Evolutionary conservation across 306 rosid genomes (phyloP), one percentile per base, ranked within the genome.

Genomic region (Quillaja saponaria): DNA sequence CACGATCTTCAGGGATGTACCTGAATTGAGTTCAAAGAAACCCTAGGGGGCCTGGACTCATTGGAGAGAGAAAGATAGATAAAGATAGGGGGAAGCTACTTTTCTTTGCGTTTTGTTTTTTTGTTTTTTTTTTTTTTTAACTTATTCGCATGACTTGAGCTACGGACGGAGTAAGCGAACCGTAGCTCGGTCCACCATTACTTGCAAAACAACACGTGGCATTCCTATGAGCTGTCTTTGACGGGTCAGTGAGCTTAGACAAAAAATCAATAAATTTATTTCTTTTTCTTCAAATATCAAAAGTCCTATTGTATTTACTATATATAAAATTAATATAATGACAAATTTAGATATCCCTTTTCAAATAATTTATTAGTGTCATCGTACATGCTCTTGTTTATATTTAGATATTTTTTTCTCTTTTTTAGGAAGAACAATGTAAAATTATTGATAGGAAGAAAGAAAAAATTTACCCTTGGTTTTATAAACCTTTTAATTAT

Each of bases 181-280:
- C 64, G 37, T 21, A 35, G 66, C 70, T 63, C 25, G 79, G 81
- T 76, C 76, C 44, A 49, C 66, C 37, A 38, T 53, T 68, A 58
- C 52, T 35, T 72, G 47, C 45, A 15, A 14, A 6, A 2, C 12
- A 28, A 73, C 92, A 73, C 92, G 92, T 82, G 88, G 65, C 84
- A 21, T 33, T 63, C 73, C 10, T 14, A 16, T 7, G 18, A 56
- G 60, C 21, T 61, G 46, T 53, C 45, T 69, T 78, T 67, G 78
- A 72, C 80, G 47, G 53, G 63, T 64, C 73, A 44, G 6, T 61
- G 58, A 21, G 13, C 52, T 57, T 56, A 66, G 75, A 64, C 75
- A 67, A 59, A 68, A 15, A 8, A 37, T 6, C 40, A 10, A 6
- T 37, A 37, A 37, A 37, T 37, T 5, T 37, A 6, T 37, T 37